Base-by-base conservation (phyloP, 139 green algal species). In the Deuterostichococcus epilithicus region DNA sequence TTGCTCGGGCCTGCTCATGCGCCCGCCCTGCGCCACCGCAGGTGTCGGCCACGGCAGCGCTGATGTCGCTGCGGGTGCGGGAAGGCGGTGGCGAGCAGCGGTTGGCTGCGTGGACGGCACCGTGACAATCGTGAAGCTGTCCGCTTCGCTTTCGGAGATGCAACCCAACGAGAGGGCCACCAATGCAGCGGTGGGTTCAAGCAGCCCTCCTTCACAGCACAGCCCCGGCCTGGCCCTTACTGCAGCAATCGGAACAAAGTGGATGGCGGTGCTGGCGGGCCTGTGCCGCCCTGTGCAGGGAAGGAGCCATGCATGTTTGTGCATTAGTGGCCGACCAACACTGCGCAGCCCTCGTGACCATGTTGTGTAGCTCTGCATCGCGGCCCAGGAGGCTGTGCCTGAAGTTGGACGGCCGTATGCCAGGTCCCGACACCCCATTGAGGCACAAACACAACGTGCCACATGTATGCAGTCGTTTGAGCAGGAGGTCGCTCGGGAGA, bases 161-260 rank as follows among this genome's bases (percentile, higher is more conserved):
- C 88, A 92, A 70, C 86, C 86, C 34, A 94, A 91, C 44, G 94
- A 98, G 86, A 95, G 95, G 85, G 74, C 87, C 47, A 77, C 75
- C 39, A 91, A 97, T 71, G 86, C 52, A 6, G 73, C 78, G 34
- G 83, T 86, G 58, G 58, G 79, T 72, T n/a, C n/a, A n/a, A n/a
- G n/a, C n/a, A n/a, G n/a, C n/a, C n/a, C n/a, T n/a, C n/a, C n/a
- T n/a, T n/a, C n/a, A n/a, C n/a, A n/a, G n/a, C n/a, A n/a, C n/a
- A n/a, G n/a, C n/a, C n/a, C n/a, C n/a, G n/a, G n/a, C n/a, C n/a
- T n/a, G n/a, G n/a, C n/a, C n/a, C n/a, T n/a, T n/a, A n/a, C n/a
- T n/a, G n/a, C n/a, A n/a, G n/a, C n/a, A n/a, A n/a, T n/a, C n/a
- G n/a, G n/a, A n/a, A n/a, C n/a, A n/a, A n/a, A n/a, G n/a, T n/a